Evolutionary conservation across 495 filamentous ascomycete genomes (phyloP), one percentile per base, ranked within the genome.

Genomic region (Penicillium turbatum): DNA sequence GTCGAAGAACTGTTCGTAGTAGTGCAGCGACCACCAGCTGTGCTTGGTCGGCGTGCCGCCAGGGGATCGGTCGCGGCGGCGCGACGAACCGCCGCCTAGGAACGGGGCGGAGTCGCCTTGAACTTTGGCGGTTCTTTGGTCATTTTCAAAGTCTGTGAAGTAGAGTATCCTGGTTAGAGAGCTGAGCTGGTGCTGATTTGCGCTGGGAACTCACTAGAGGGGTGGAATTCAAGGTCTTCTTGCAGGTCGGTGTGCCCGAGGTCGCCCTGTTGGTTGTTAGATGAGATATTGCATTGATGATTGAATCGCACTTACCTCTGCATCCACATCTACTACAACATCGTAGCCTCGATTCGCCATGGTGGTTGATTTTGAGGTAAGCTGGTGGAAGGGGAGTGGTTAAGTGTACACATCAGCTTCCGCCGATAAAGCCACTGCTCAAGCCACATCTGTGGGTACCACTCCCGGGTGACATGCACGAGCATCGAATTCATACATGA

Each of bases 161-260:
- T 31, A 16, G 50, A 24, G 6, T 35, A 1, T n/a, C 10, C 44
- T 49, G 12, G 27, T 57, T 55, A 55, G 30, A 38, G 29, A 12
- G 16, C 10, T 24, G 12, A n/a, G n/a, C 15, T 39, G 10, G 26
- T 21, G 17, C 24, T 19, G 16, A 10, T 10, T 24, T 13, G 29
- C 37, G 29, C 10, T n/a, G 44, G 35, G 30, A 32, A 64, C 74
- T 59, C 74, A 89, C 86, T 89, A 40, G 90, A 96, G 61, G 87
- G 84, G 79, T 98, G 93, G 76, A 98, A 98, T 81, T 97, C 95
- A 57, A 97, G 90, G 75, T 97, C 95, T 67, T 96, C 92, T 78
- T 97, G 89, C 11, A 97, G 85, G 71, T 98, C 93, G 31, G 93
- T 97, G 73, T 97, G 90, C 62, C 93, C 93, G 55, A 98, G 86